Percentiles rank a stretch among this genome's conserved stretches.
These are phyloP conservation scores for Yarrowia bubula DNA, from an alignment of 805 yeast genomes.

Conservation along the genomic window DNA sequence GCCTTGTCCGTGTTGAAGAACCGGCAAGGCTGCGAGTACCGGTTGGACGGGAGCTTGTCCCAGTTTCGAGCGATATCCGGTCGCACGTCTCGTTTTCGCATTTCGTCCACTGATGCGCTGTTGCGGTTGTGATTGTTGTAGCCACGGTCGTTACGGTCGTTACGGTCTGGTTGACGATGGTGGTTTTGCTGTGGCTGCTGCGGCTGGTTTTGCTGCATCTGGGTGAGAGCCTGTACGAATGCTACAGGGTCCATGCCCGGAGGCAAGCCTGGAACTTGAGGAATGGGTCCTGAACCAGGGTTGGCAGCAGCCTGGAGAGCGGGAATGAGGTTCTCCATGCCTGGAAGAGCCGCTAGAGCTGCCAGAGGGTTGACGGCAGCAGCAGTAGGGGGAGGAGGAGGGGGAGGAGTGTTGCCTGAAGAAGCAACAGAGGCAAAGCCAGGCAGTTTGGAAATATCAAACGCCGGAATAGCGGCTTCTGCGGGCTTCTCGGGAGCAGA, in stretches of 20 bases:
- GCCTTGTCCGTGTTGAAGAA: conserved; percentile 14
- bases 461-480: background rate
- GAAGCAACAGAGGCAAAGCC: conserved; percentile 1
- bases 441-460: conserved; percentile 15
- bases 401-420: background rate
- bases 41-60: conserved; percentile 12
- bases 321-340: conserved; percentile 1
- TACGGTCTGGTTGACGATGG: background rate
- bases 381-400: background rate
- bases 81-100: conserved; percentile 18
- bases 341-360: conserved; percentile 11
- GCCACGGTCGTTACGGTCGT: background rate
- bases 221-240: conserved; percentile 2
- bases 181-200: background rate
- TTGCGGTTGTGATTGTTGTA: background rate
- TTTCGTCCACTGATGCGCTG: background rate
- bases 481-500: background rate
- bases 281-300: background rate
- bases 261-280: background rate
- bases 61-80: background rate
- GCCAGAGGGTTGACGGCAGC: conserved; percentile 11
- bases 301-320: background rate
- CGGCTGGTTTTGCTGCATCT: conserved; percentile 8
- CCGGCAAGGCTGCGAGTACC: conserved; percentile 22
- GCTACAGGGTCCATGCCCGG: conserved; percentile 17